Conservation (phyloP, 371 early-diverging fungal genomes). For the Catenaria anguillulae region DNA sequence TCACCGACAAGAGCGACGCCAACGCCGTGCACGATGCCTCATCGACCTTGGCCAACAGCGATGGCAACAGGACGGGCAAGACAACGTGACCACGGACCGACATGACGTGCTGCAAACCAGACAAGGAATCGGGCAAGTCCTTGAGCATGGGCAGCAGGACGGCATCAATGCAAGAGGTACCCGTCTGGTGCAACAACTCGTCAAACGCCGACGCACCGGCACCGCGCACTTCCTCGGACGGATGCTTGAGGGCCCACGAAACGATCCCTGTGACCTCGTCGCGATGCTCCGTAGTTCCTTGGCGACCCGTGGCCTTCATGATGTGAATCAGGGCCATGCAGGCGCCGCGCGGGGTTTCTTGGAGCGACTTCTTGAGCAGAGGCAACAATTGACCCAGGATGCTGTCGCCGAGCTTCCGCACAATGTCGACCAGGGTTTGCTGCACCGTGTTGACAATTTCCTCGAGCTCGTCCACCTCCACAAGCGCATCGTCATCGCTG, state of each 20-base stretch:
- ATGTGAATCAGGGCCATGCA: neutral
- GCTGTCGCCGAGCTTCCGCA: constrained; percentile 82
- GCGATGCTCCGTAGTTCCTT: neutral
- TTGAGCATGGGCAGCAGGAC: constrained; percentile 75
- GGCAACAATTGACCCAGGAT: constrained; percentile 76
- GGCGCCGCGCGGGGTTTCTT: neutral
- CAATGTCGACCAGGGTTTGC: constrained; percentile 84
- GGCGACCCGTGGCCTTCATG: neutral
- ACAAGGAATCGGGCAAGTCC: constrained; percentile 57
- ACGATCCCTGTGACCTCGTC: neutral
- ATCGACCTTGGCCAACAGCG: constrained; percentile 34
- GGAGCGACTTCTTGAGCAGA: constrained; percentile 18
- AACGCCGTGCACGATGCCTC: constrained; percentile 43
- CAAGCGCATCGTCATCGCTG: neutral
- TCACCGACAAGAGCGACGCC: constrained; percentile 56
- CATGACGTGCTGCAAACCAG: constrained; percentile 92
- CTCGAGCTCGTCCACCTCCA: constrained; percentile 21
- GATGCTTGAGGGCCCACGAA: neutral
- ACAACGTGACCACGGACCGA: constrained; percentile 84
- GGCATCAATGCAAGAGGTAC: constrained; percentile 77
- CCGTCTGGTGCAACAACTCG: constrained; percentile 73
- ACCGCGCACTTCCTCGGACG: constrained; percentile 59
- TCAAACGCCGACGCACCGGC: constrained; percentile 90
- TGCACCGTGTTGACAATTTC: constrained; percentile 39
- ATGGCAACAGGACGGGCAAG: constrained; percentile 90